Percentiles rank a stretch among this genome's conserved stretches.
Evolutionary conservation across 352 stramenopile species (phyloP).

Genomic region (Phytophthora podocarpi): DNA sequence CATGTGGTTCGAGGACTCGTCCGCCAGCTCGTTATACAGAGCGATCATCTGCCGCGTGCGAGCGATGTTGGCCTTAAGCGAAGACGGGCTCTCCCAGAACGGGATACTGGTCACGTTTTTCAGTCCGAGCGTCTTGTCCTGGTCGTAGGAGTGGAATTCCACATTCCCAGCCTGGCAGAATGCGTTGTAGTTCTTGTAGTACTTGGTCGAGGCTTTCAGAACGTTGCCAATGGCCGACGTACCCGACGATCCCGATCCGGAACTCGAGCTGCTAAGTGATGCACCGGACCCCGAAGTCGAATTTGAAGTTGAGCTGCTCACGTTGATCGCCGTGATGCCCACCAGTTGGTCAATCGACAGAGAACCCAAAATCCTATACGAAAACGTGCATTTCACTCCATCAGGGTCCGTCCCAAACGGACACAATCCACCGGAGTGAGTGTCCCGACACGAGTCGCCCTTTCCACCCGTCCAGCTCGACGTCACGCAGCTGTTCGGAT

Average conservation of each 20-base stretch:
- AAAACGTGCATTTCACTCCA: constrained; percentile 58
- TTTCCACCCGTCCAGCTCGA: constrained; percentile 56
- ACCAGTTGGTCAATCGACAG: constrained; percentile 71
- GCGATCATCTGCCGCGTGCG: constrained; percentile 58
- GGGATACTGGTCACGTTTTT: constrained; percentile 51
- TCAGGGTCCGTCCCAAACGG: constrained; percentile 55
- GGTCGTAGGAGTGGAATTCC: constrained; percentile 61
- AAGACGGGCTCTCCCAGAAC: constrained; percentile 66
- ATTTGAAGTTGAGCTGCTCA: constrained; percentile 12
- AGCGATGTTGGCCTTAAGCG: constrained; percentile 52
- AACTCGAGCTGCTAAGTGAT: constrained; percentile 34
- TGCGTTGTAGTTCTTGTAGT: constrained; percentile 49
- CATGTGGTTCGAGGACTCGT: constrained; percentile 42
- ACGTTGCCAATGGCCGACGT: constrained; percentile 15
- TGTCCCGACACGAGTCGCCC: constrained; percentile 39
- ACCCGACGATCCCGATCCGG: constrained; percentile 12
- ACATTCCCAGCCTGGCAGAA: constrained; percentile 54
- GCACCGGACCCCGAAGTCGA: constrained; percentile 31
- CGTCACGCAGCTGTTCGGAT: constrained; percentile 65
- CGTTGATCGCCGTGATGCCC: constrained; percentile 56
- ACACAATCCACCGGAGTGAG: constrained; percentile 56
- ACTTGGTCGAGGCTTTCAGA: constrained; percentile 21
- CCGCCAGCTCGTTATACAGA: constrained; percentile 50
- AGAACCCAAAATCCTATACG: constrained; percentile 65
- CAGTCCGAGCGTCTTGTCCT: constrained; percentile 56